These are phyloP conservation scores for Trichoderma atrobrunneum DNA, from an alignment of 2,329 filamentous ascomycete genomes.

Conservation along the genomic window DNA sequence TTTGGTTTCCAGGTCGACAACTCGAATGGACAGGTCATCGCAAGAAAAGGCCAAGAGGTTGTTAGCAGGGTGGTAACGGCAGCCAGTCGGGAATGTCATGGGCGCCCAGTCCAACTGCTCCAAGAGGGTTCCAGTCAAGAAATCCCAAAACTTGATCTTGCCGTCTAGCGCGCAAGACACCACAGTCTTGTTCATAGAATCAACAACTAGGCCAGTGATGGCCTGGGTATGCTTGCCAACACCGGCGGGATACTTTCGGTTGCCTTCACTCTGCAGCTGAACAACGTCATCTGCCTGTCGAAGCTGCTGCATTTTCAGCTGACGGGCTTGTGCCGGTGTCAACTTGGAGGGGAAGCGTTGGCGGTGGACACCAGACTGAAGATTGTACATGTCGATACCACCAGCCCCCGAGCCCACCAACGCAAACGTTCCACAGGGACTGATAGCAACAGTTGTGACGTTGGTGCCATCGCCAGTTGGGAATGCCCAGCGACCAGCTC, in stretches of 20 bases:
- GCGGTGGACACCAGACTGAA: slow-evolving; percentile 87
- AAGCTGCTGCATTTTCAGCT: slow-evolving; percentile 65
- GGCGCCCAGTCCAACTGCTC: slow-evolving; percentile 79
- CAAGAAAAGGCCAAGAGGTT: slow-evolving; percentile 87
- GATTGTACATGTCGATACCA: slow-evolving; percentile 90
- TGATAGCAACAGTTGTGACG: slow-evolving; percentile 84
- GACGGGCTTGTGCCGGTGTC: slow-evolving; percentile 74
- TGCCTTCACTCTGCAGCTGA: slow-evolving; percentile 49
- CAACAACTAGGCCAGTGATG: slow-evolving; percentile 82
- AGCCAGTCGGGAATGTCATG: slow-evolving; percentile 70
- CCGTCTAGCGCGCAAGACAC: slow-evolving; percentile 88
- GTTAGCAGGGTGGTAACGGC: slow-evolving; percentile 77
- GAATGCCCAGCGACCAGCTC: slow-evolving; percentile 89
- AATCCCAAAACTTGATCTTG: slow-evolving; percentile 97
- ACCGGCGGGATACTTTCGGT: slow-evolving; percentile 45
- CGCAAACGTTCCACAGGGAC: slow-evolving; percentile 89
- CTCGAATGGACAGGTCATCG: slow-evolving; percentile 80
- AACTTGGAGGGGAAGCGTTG: slow-evolving; percentile 81
- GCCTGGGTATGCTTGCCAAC: slow-evolving; percentile 75
- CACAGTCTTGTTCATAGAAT: slow-evolving; percentile 82
- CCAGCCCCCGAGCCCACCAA: slow-evolving; percentile 81
- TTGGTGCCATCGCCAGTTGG: slow-evolving; percentile 79
- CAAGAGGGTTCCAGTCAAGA: slow-evolving; percentile 73
- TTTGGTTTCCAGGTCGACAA: slow-evolving; percentile 87
- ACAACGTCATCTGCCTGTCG: slow-evolving; percentile 57